These are phyloP conservation scores for Marasmius sp. DNA, from an alignment of 1,284 basidiomycete species.

Conservation along the genomic window DNA sequence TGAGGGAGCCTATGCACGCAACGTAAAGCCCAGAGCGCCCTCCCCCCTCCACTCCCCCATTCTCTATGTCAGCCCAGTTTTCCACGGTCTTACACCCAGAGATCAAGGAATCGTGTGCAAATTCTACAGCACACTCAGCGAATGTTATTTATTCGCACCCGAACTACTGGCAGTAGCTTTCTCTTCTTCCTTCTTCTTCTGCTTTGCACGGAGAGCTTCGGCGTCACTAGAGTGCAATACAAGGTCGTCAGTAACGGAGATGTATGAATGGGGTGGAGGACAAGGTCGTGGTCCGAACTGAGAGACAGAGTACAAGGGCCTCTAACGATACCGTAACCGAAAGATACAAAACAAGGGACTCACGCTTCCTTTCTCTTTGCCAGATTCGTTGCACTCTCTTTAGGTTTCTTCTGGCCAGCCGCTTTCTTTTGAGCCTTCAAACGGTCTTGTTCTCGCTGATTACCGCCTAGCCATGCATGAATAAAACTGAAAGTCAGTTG, in stretches of 20 bases:
- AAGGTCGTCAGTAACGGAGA: conserved; percentile 12
- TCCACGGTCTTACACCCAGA: too few species aligned
- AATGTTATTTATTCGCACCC: conserved; percentile 41
- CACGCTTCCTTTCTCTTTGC: conserved; percentile 75
- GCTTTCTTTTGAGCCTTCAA: conserved; percentile 72
- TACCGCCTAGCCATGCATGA: conserved; percentile 55
- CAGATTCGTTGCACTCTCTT: conserved; percentile 62
- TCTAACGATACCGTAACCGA: neutral
- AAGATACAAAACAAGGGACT: conserved; percentile 31
- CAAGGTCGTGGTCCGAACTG: neutral
- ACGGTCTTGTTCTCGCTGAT: conserved; percentile 77
- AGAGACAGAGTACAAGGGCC: neutral
- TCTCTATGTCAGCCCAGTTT: neutral
- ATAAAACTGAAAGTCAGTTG: neutral
- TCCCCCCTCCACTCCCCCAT: neutral
- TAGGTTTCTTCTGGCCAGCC: conserved; percentile 58
- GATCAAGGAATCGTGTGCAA: neutral
- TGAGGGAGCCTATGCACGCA: too few species aligned
- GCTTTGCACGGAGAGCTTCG: conserved; percentile 70
- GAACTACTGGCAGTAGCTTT: conserved; percentile 37
- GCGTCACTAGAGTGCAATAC: conserved; percentile 56
- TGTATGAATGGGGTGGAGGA: neutral
- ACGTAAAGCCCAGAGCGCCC: neutral
- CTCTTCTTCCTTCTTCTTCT: conserved; percentile 73
- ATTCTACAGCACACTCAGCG: conserved; percentile 10